These are phyloP conservation scores for Phytophthora capsici DNA, from an alignment of 352 stramenopile species.

Conservation along the genomic window DNA sequence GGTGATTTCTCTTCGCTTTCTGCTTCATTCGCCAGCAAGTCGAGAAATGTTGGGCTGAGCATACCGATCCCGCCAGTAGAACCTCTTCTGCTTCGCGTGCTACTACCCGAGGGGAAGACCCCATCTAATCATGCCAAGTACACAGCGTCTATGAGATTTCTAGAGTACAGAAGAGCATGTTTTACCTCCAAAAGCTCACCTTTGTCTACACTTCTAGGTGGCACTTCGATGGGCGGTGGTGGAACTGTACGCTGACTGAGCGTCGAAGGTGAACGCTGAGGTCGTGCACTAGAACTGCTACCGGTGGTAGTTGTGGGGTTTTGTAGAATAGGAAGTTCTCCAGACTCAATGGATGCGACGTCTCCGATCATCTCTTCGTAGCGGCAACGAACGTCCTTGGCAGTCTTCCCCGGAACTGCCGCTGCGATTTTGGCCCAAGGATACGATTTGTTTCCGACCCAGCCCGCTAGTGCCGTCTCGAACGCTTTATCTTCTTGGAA, in stretches of 20 bases:
- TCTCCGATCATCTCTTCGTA: conserved; percentile 86
- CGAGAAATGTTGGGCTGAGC: conserved; percentile 82
- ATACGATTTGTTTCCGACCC: conserved; percentile 64
- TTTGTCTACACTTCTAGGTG: conserved; percentile 40
- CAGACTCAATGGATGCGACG: conserved; percentile 67
- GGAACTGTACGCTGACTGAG: conserved; percentile 63
- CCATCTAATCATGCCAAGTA: conserved; percentile 29
- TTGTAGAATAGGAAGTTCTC: conserved; percentile 2
- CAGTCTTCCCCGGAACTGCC: conserved; percentile 70
- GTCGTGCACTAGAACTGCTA: conserved; percentile 11
- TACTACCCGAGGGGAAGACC: conserved; percentile 30
- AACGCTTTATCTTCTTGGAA: conserved; percentile 87
- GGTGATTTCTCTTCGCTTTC: conserved; percentile 66
- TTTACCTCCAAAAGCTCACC: conserved; percentile 32
- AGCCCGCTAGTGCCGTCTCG: conserved; percentile 73
- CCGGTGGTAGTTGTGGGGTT: not conserved
- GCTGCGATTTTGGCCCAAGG: conserved; percentile 83
- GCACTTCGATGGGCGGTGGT: conserved; percentile 71
- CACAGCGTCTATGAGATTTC: conserved; percentile 26
- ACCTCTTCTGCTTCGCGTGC: conserved; percentile 36
- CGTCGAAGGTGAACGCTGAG: conserved; percentile 24
- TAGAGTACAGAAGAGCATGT: conserved; percentile 9
- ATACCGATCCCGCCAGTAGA: conserved; percentile 41
- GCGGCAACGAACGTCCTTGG: conserved; percentile 69
- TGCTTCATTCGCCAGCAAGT: conserved; percentile 60